Conservation (phyloP, 495 filamentous ascomycete genomes). For the Talaromyces nanjingensis region DNA sequence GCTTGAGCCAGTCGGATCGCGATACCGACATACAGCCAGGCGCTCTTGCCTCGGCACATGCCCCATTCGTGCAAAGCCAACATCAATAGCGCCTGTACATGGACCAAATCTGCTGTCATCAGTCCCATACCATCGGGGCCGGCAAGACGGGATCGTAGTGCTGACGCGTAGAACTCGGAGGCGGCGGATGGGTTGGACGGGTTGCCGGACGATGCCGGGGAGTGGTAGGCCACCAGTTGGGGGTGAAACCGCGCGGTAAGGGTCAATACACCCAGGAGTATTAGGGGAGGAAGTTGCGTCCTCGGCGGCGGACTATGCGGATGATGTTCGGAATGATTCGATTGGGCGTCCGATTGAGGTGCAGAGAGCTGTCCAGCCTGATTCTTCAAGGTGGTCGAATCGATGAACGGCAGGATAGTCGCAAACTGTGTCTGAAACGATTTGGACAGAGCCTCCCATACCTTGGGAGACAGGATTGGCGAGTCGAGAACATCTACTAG, state of each 20-base stretch:
- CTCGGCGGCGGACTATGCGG: conserved; percentile 25
- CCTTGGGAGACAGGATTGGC: conserved; percentile 56
- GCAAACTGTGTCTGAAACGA: conserved; percentile 79
- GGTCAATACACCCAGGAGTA: conserved; percentile 70
- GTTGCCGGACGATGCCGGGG: conserved; percentile 34
- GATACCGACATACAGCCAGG: conserved; percentile 71
- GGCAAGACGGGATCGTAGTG: conserved; percentile 59
- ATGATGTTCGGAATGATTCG: conserved; percentile 15
- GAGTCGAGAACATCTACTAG: conserved; percentile 35
- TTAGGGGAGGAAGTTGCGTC: conserved; percentile 51
- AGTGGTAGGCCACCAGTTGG: conserved; percentile 59
- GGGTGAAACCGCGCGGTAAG: conserved; percentile 75
- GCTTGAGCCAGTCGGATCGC: conserved; percentile 71
- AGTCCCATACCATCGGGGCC: conserved; percentile 43
- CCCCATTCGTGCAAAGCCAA: conserved; percentile 81
- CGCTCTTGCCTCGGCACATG: conserved; percentile 65
- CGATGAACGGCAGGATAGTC: conserved; percentile 75
- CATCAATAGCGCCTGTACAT: conserved; percentile 74
- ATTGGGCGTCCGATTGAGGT: conserved; percentile 13
- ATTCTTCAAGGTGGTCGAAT: conserved; percentile 63
- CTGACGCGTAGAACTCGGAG: conserved; percentile 72
- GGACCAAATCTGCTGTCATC: conserved; percentile 55
- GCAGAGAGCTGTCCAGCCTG: conserved; percentile 45
- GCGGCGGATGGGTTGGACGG: conserved; percentile 57
- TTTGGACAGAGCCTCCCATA: conserved; percentile 66